Evolutionary conservation across 495 filamentous ascomycete species (phyloP).

Genomic region (Podospora didyma): DNA sequence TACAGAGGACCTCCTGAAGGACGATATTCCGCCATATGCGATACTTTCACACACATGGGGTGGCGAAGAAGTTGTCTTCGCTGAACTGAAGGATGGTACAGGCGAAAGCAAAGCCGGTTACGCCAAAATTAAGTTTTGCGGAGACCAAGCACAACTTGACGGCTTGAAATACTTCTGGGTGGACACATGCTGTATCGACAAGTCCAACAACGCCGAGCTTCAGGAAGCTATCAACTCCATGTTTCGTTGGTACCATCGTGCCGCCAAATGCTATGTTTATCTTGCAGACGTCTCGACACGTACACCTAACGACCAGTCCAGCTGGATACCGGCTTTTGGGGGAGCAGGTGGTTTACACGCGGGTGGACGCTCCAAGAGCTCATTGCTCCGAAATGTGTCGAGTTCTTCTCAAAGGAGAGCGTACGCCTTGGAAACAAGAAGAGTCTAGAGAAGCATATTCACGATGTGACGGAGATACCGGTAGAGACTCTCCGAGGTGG

Average conservation of each 20-base stretch:
- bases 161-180: too few relatives aligned
- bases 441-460: conserved; percentile 4
- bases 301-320: not conserved
- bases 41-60: conserved; percentile 4
- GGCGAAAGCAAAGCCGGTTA: not conserved
- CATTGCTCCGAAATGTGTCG: not conserved
- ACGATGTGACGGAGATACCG: conserved; percentile 1
- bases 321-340: not conserved
- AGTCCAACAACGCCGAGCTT: too few relatives aligned
- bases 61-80: not conserved
- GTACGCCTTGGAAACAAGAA: conserved; percentile 1
- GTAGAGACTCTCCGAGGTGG: not conserved
- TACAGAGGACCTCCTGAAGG: not conserved
- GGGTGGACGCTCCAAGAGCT: too few relatives aligned
- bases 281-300: not conserved
- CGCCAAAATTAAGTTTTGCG: not conserved
- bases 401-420: conserved; percentile 2
- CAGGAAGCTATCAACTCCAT: too few relatives aligned
- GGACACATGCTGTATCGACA: too few relatives aligned
- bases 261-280: not conserved
- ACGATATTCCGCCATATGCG: not conserved
- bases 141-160: too few relatives aligned
- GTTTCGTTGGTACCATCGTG: conserved; percentile 2
- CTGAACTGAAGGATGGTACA: not conserved
- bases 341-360: too few relatives aligned